Evolutionary conservation across 2,329 filamentous ascomycete species (phyloP), one percentile per base, ranked within the genome.

Genomic region (Sporothrix curviconia): DNA sequence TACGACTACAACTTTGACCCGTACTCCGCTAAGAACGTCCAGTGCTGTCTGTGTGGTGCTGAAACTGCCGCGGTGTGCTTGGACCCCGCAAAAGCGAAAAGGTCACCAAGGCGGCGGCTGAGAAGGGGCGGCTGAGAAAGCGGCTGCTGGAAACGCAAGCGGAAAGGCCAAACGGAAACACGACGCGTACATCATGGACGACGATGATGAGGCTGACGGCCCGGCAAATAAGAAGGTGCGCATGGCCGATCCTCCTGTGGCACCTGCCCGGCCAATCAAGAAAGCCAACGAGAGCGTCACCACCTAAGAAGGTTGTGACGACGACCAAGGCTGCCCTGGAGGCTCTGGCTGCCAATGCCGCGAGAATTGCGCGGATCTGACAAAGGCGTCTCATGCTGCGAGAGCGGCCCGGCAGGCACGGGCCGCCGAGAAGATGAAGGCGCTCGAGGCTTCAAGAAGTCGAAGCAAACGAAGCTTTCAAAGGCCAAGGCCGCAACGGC

Each of bases 1-100:
- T 99, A 99, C 70, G 94, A 99, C 77, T 86, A 86, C 75, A 86
- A 86, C 68, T 86, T 86, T 66, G 83, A 86, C 66, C 83, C 83
- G 3, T 86, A 86, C 69, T 86, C 82, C 9, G 77, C 80, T 66
- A 86, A 86, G 73, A 86, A 86, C 67, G 82, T 86, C 49, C 83
- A 86, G 68, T 80, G 77, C 67, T 86, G 83, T 69, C 76, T 85
- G 28, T 86, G 83, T 68, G 83, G 82, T 60, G 79, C 79, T 63
- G 68, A 74, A 86, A 86, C 70, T 86, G 83, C 68, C 80, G 83
- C 56, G 83, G 83, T 42, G 78, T 86, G 19, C 72, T 86, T 36
- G 83, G 83, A 0, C 83, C 83, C 7, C 82, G 81, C 66, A 80
- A 81, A 63, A 80, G 81, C 61, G 73, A 77, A 55, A 61, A 60